Conservation (phyloP, 1,139 yeast species). For the Blastobotrys capitulatus region DNA sequence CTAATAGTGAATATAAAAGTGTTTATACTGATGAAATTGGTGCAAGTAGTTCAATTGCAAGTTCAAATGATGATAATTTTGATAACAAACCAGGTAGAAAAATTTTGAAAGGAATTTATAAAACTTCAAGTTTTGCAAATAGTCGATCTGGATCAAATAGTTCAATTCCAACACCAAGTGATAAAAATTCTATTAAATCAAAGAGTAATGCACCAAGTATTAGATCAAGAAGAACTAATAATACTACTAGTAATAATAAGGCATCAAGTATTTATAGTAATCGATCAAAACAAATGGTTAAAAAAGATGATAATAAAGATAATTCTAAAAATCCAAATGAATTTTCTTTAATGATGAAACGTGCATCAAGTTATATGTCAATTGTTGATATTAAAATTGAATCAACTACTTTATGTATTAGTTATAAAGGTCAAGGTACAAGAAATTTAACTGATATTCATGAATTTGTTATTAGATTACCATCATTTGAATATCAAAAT, state of each 20-base stretch:
- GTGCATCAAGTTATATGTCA: constrained; percentile 64
- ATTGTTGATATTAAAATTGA: constrained; percentile 55
- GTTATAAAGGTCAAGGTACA: constrained; percentile 66
- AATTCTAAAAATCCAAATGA: constrained; percentile 24
- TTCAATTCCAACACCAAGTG: neutral
- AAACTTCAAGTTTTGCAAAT: constrained; percentile 6
- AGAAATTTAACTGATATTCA: constrained; percentile 67
- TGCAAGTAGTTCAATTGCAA: constrained; percentile 1
- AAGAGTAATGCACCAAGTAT: neutral
- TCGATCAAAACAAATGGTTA: neutral
- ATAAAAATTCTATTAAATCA: neutral
- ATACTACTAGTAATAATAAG: neutral
- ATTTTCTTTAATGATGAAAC: constrained; percentile 51
- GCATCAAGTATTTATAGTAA: constrained; percentile 4
- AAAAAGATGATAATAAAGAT: neutral
- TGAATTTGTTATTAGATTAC: constrained; percentile 58
- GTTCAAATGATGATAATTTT: neutral
- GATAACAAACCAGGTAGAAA: neutral
- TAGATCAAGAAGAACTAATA: neutral
- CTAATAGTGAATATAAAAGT: neutral
- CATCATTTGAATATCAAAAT: constrained; percentile 56
- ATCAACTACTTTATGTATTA: constrained; percentile 51
- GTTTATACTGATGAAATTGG: constrained; percentile 5
- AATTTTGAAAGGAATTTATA: neutral
- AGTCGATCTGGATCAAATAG: constrained; percentile 1